Conservation (phyloP, 78 protist species). For the Dictyostelium capitatum region DNA sequence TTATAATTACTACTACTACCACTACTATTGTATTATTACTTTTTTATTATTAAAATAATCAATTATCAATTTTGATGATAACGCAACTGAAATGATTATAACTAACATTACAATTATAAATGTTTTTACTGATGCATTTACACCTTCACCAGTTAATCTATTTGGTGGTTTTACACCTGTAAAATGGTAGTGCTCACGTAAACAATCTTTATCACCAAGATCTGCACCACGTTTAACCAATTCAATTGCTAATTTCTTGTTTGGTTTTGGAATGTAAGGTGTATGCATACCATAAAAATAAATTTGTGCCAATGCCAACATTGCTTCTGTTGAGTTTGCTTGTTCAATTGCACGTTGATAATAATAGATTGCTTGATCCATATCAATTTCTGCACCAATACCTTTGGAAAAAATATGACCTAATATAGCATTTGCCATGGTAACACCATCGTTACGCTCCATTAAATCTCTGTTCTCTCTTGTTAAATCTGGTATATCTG, state of each 20-base stretch:
- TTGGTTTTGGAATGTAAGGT: not conserved
- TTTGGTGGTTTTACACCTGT: not conserved
- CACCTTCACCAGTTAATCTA: not conserved
- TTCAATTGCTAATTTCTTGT: not conserved
- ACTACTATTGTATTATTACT: not conserved
- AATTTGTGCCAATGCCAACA: not conserved
- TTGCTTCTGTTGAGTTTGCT: not conserved
- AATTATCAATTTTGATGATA: conserved; percentile 3
- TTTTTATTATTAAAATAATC: conserved; percentile 4
- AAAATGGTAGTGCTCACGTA: not conserved
- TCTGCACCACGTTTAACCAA: conserved; percentile 21
- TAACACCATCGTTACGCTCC: conserved; percentile 18
- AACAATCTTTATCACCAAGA: conserved; percentile 13
- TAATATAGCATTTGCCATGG: not conserved
- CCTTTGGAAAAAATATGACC: conserved; percentile 30
- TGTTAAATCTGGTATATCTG: not conserved
- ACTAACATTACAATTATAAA: not conserved
- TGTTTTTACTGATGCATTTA: not conserved
- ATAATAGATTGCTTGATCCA: not conserved
- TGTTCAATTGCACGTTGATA: not conserved
- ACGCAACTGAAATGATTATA: not conserved
- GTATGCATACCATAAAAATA: conserved; percentile 7
- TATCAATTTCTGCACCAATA: conserved; percentile 5
- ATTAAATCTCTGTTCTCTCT: not conserved
- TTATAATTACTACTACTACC: too few relatives aligned